phyloP scores from a whole-genome alignment of 331 rosid species.

The Erythrophleum ivorense region DNA sequence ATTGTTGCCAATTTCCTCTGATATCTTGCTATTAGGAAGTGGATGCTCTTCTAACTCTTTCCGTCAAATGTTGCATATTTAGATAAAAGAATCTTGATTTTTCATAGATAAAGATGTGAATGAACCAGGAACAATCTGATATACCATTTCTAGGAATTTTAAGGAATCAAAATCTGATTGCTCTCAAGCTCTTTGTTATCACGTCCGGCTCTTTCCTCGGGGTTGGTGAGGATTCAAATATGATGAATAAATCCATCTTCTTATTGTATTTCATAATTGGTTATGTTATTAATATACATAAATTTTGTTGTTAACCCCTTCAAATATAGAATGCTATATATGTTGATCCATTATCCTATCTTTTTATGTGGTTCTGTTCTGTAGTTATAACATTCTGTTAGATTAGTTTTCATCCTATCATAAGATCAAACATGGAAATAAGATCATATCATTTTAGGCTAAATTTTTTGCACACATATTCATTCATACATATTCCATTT shows the following conservation, averaged over 20 bases:
- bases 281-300: neutral
- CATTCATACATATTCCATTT: neutral
- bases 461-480: neutral
- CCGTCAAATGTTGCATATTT: neutral
- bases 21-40: neutral
- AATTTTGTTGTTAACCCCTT: neutral
- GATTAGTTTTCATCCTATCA: neutral
- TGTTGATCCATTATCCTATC: neutral
- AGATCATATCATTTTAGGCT: neutral
- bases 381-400: neutral
- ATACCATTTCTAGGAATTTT: neutral
- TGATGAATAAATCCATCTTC: neutral
- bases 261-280: slow-evolving; percentile 4
- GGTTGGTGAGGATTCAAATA: slow-evolving; percentile 4
- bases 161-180: neutral
- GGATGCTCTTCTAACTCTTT: neutral
- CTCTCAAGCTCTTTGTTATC: neutral
- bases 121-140: neutral
- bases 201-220: neutral
- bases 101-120: neutral
- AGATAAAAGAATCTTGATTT: neutral
- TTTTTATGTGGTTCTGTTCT: neutral
- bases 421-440: neutral
- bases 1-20: neutral
- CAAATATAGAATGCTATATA: neutral